Conservation (phyloP, 179 eudicot genomes). For the Spergularia azorica region DNA sequence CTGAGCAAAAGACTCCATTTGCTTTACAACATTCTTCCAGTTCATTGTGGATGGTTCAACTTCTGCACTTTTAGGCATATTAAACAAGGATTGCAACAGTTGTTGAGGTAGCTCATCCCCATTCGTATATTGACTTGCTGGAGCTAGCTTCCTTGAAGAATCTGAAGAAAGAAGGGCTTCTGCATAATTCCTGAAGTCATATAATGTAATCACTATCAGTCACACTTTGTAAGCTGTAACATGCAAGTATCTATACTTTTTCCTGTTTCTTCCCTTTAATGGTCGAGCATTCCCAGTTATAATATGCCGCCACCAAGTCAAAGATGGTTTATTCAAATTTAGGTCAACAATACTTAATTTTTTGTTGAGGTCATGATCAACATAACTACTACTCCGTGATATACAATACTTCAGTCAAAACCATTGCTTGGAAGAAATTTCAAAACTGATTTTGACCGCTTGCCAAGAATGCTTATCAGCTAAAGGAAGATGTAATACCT, state of each 20-base stretch:
- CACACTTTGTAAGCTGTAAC: too few species aligned
- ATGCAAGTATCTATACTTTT: not conserved
- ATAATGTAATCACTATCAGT: slow-evolving; percentile 17
- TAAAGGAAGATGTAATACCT: slow-evolving; percentile 45
- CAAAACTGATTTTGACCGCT: not conserved
- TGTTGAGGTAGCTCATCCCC: slow-evolving; percentile 61
- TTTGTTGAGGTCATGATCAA: too few species aligned
- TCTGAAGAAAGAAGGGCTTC: slow-evolving; percentile 53
- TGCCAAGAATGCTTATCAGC: not conserved
- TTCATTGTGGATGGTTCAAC: slow-evolving; percentile 70
- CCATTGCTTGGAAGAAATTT: not conserved
- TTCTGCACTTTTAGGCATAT: slow-evolving; percentile 58
- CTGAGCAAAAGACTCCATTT: slow-evolving; percentile 77
- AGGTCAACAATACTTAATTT: too few species aligned
- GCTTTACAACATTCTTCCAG: slow-evolving; percentile 83
- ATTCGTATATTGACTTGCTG: slow-evolving; percentile 27
- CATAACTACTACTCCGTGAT: not conserved
- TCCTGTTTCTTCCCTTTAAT: not conserved
- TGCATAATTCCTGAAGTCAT: slow-evolving; percentile 54
- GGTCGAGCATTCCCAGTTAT: not conserved
- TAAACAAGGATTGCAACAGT: slow-evolving; percentile 79
- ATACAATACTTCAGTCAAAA: slow-evolving; percentile 2
- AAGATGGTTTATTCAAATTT: not conserved
- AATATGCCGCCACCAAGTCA: not conserved
- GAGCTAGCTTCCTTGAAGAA: slow-evolving; percentile 33